Evolutionary conservation across 31 red algal species (phyloP), one percentile per base, ranked within the genome.

Genomic region (Porphyra umbilicalis): DNA sequence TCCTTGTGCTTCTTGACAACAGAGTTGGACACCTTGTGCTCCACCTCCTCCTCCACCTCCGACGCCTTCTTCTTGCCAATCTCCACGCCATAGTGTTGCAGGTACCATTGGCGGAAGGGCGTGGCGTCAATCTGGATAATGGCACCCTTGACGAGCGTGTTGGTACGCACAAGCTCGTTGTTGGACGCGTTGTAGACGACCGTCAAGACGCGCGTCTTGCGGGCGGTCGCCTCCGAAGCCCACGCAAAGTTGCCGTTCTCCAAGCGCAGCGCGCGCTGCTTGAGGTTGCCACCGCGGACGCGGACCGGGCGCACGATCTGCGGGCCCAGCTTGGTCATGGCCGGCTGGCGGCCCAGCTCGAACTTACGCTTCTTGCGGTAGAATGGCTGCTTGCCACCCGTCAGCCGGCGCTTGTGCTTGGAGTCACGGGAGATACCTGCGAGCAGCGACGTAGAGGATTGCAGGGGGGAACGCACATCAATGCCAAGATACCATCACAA

Each of bases 171-270:
- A 35, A 98, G 82, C 57, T 98, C 95, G 77, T 98, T 98, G 82
- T 98, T 98, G 34, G 92, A 95, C 15, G 96, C 96, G 76, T 98
- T 98, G 87, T 98, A 98, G 33, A 95, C 91, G 9, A 98, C 96
- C 75, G 89, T 90, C 32, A 98, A 76, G 71, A 98, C 86, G 39
- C 96, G 87, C 38, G 93, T 88, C 79, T 98, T 98, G 38, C 79
- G 81, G 33, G 90, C 81, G 68, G 81, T 77, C 7, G 90, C 86
- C 83, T 98, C 93, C 34, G 93, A 95, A 1, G 88, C 87, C 96
- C 96, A 98, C 34, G 92, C 77, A 81, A 93, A 98, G 80, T 93
- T 95, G 36, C 96, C 96, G 4, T 80, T 85, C 81, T 98, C 96
- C 32, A 98, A 75, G 36, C 96, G 92, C 44, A 98, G 88, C 35